Percentiles rank a stretch among this genome's conserved stretches.
phyloP scores from a whole-genome alignment of 352 stramenopile genomes.

The Globisporangium yorkense region DNA sequence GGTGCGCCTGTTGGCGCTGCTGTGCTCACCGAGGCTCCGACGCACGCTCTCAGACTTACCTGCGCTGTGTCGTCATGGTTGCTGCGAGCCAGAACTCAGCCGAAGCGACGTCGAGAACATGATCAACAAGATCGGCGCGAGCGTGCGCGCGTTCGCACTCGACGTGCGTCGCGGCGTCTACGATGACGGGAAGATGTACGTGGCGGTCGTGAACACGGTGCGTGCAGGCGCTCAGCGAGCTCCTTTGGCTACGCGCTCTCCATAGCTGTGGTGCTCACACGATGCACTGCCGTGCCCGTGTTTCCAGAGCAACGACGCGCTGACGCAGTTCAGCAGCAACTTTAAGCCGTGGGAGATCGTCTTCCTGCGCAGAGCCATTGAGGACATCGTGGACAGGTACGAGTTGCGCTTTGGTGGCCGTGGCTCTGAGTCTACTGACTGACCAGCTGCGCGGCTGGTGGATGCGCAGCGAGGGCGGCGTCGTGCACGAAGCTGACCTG shows the following conservation, averaged over 20 bases:
- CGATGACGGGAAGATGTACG: conserved; percentile 80
- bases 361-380: conserved; percentile 75
- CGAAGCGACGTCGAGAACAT: conserved; percentile 57
- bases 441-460: not conserved
- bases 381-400: conserved; percentile 74
- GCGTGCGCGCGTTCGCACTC: conserved; percentile 58
- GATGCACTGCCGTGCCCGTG: not conserved
- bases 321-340: conserved; percentile 67
- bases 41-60: not conserved
- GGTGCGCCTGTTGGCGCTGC: conserved; percentile 17
- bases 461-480: conserved; percentile 43
- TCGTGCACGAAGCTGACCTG: conserved; percentile 53
- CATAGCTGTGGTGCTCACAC: not conserved
- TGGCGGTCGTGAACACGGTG: conserved; percentile 71
- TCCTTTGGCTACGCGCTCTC: not conserved
- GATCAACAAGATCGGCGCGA: conserved; percentile 49
- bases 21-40: not conserved
- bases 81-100: conserved; percentile 29
- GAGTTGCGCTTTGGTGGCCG: not conserved
- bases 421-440: not conserved
- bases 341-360: conserved; percentile 84
- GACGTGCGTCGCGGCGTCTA: conserved; percentile 73
- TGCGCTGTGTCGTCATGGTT: not conserved
- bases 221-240: not conserved
- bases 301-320: conserved; percentile 61